Base-by-base conservation (phyloP, 768 basidiomycete genomes). In the Mycena floridula region DNA sequence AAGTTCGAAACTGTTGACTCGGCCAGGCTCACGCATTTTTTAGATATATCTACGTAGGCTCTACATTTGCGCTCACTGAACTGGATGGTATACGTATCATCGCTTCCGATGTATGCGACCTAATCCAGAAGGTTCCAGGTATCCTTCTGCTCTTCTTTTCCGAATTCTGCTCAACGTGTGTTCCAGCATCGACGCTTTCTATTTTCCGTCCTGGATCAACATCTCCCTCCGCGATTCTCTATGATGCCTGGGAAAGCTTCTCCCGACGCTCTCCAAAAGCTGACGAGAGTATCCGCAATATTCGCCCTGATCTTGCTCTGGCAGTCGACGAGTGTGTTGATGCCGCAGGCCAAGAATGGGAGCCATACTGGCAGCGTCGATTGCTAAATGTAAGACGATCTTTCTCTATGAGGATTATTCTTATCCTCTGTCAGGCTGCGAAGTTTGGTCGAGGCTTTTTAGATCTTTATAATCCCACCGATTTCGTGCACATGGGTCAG, bases 111-210 rank as follows among this genome's bases (percentile, higher is more conserved):
- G 74, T 79, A 1, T 89, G 85, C 55, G 93, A 97, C 54, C 79
- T 97, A 43, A 69, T 99, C 16, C 90, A 97, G 57, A 95, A 93
- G 67, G 96, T 98, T 1, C 92, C 95, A 21, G 71, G 92, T 93
- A 54, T 40, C 77, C 52, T 6, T 32, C 39, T 23, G 22, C 50
- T 47, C 13, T 22, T 43, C 4, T 13, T 37, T 32, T 12, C 43
- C n/a, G 15, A 8, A 36, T 3, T 40, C 15, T 42, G 16, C 24
- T 28, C 28, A 28, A 30, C n/a, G 36, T 40, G 13, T 41, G 44
- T n/a, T 25, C 7, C 55, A 90, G 90, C 76, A 25, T 84, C 91
- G 0, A 80, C 84, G 1, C 62, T 87, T 26, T 85, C 88, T 1
- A 81, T 96, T 25, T 95, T 97, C 63, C 77, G 82, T 28, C 96